Conservation (phyloP, 306 rosid genomes). For the Pyrus bretschneideri region DNA sequence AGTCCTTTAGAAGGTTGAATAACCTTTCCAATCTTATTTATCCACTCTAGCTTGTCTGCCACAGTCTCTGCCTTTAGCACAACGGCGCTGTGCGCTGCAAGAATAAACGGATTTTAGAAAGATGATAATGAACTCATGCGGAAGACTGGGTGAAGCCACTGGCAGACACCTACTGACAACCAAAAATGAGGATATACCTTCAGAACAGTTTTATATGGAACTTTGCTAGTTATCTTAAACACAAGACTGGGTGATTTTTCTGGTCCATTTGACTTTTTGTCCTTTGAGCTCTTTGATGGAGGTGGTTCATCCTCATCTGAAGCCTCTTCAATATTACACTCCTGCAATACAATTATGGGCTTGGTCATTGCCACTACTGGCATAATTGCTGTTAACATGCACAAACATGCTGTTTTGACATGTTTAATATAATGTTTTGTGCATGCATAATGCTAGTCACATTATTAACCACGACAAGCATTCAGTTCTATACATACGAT, state of each 20-base stretch:
- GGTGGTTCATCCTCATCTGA: constrained; percentile 69
- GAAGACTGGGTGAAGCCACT: not conserved
- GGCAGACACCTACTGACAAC: not conserved
- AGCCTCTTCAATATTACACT: constrained; percentile 77
- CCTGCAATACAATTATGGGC: constrained; percentile 37
- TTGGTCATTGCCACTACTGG: constrained; percentile 6
- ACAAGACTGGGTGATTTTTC: constrained; percentile 65
- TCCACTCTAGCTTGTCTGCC: constrained; percentile 82
- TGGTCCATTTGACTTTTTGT: constrained; percentile 77
- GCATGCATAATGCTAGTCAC: not conserved
- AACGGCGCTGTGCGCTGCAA: constrained; percentile 81
- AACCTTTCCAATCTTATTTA: constrained; percentile 66
- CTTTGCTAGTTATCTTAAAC: constrained; percentile 79
- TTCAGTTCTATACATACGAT: not conserved
- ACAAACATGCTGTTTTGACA: not conserved
- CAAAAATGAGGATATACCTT: constrained; percentile 41
- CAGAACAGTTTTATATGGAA: constrained; percentile 89
- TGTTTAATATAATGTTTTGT: not conserved
- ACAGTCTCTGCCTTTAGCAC: constrained; percentile 81
- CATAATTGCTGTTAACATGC: not conserved
- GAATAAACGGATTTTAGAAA: not conserved
- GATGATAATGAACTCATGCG: not conserved
- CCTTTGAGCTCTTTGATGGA: constrained; percentile 77
- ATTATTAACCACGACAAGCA: not conserved
- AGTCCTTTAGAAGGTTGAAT: constrained; percentile 80